Evolutionary conservation across 1,284 basidiomycete species (phyloP).

Genomic region (Tremellales sp.): DNA sequence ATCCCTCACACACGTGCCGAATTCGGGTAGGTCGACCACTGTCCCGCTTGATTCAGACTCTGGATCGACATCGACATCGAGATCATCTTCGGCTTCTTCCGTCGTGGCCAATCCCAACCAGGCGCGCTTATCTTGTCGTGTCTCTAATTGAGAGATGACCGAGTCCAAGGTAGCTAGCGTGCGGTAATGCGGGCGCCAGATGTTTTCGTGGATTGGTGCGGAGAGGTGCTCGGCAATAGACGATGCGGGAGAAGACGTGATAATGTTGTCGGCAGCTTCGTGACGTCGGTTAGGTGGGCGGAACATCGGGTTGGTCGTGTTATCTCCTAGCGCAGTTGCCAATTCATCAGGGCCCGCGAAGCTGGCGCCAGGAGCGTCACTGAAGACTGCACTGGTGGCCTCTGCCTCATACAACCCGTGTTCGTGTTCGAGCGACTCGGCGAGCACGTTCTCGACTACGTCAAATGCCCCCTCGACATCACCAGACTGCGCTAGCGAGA

Average conservation of each 20-base stretch:
- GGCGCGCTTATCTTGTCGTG: slow-evolving; percentile 12
- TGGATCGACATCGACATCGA: slow-evolving; percentile 26
- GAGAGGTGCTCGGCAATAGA: slow-evolving; percentile 8
- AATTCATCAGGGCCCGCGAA: no score
- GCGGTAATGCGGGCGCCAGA: slow-evolving; percentile 35
- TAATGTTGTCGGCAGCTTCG: background rate
- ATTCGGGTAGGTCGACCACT: slow-evolving; percentile 18
- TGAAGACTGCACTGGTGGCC: background rate
- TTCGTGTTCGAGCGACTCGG: slow-evolving; percentile 56
- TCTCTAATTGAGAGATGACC: background rate
- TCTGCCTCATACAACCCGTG: background rate
- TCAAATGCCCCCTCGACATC: slow-evolving; percentile 77
- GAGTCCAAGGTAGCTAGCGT: slow-evolving; percentile 7
- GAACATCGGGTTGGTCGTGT: slow-evolving; percentile 6
- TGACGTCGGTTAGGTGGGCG: slow-evolving; percentile 33
- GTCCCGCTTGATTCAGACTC: slow-evolving; percentile 5
- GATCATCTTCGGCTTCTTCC: slow-evolving; percentile 21
- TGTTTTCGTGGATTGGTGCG: slow-evolving; percentile 4
- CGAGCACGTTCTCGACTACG: slow-evolving; percentile 72
- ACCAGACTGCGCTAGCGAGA: slow-evolving; percentile 72
- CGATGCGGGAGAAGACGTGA: background rate
- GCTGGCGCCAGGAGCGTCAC: no score
- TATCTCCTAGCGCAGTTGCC: no score
- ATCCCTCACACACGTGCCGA: slow-evolving; percentile 22
- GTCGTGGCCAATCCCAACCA: slow-evolving; percentile 20